Evolutionary conservation across 371 early-diverging fungal species (phyloP), one percentile per base, ranked within the genome.

Genomic region (Batkoa obscura): DNA sequence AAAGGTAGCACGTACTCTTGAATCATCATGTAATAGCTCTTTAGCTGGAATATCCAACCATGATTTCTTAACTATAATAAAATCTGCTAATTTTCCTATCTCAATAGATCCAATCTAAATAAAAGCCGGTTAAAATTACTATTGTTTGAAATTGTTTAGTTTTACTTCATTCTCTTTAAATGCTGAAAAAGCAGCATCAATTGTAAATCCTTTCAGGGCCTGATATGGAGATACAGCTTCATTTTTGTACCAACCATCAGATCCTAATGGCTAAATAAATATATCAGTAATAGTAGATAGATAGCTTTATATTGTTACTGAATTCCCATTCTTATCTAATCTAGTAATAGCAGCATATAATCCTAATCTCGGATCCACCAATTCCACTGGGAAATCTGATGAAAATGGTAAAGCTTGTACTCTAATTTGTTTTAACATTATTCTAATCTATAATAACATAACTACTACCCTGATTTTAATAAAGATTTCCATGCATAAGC

Each of bases 291-390:
- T 23, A 23, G 23, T 23, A 23, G 23, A 23, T 23, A 23, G 23
- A 23, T 23, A 23, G 23, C 23, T 23, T 23, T 23, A 23, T 23
- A 23, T 23, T 23, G 0, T 23, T 23, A 23, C 23, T 23, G 23
- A 23, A 23, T 23, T 23, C 23, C 23, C 23, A 23, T 23, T 23
- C 23, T 23, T 34, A 55, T 55, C 57, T 46, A 55, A 42, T 43
- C 73, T 58, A 10, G 73, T 70, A 3, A 72, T 65, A 0, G 75
- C 75, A 5, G 73, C 61, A 56, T 73, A 67, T 30, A 75, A 58
- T 0, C 70, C 72, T 47, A 55, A 41, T 51, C 70, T 58, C 4
- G 73, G 72, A 50, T 72, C 59, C 17, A 61, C 57, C 42, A 51
- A 33, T 46, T 74, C 75, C 5, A 74, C 60, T 9, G 75, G 75